Evolutionary conservation across 2,329 filamentous ascomycete species (phyloP), one percentile per base, ranked within the genome.

Genomic region (Periconia macrospinosa): DNA sequence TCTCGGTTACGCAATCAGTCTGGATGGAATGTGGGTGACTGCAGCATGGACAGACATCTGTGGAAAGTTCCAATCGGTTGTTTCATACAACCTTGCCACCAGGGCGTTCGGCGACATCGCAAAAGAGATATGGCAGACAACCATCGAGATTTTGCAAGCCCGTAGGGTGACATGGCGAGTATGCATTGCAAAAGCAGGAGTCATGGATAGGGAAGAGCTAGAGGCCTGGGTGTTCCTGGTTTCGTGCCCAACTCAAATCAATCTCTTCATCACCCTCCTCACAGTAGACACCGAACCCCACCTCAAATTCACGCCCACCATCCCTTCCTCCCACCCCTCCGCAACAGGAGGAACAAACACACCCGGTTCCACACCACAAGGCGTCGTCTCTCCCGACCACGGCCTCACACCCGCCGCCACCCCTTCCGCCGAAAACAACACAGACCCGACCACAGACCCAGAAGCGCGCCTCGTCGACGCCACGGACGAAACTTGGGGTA

Each of bases 41-140:
- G 88, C 86, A 6, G 88, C 88, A 0, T 95, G 91, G 91, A 90
- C 87, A 1, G 90, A 95, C 67, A 90, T 86, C 60, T 83, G 83
- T 23, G 91, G 91, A 1, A 85, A 83, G 54, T 85, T 89, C 56
- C 89, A 92, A 69, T 85, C 86, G 60, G 89, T 83, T 15, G 83
- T 86, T 0, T 88, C 89, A 0, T 93, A 92, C 71, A 90, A 88
- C 62, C 76, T 93, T 2, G 69, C 43, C 79, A 86, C 56, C 81
- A 85, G 73, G 78, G 82, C 61, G 78, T 83, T 91, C 56, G 77
- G 78, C 14, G 85, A 89, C 19, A 78, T 92, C n/a, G 84, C 85
- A 1, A 81, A 83, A 45, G 89, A 92, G 63, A 89, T 94, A 2
- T 93, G 90, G 89, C 83, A 86, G 51, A 89, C 86, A 1, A 93